phyloP scores from a whole-genome alignment of 768 basidiomycete genomes.

The Tylopilus subfusipes region DNA sequence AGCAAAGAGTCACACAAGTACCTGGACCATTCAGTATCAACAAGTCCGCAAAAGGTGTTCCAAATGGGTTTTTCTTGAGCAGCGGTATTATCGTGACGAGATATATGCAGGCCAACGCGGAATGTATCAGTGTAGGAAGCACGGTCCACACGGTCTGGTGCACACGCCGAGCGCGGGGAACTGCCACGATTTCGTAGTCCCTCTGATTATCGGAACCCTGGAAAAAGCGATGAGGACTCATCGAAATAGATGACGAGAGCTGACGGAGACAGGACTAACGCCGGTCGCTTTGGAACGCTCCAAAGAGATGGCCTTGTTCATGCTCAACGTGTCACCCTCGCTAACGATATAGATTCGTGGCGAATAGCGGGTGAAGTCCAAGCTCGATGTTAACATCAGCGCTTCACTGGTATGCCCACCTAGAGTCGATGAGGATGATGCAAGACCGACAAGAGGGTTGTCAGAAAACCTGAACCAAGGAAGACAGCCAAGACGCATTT shows the following conservation, averaged over 20 bases:
- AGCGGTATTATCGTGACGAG: conserved; percentile 56
- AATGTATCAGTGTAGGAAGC: conserved; percentile 58
- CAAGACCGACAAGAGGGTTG: not conserved
- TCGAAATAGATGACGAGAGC: not conserved
- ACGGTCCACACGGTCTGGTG: conserved; percentile 76
- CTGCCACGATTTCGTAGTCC: conserved; percentile 51
- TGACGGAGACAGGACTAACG: conserved; percentile 11
- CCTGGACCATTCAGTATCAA: conserved; percentile 94
- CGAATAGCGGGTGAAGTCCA: conserved; percentile 74
- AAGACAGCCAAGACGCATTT: conserved; percentile 72
- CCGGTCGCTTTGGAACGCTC: conserved; percentile 42
- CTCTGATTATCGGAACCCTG: conserved; percentile 3
- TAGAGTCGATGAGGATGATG: conserved; percentile 30
- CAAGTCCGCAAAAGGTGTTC: conserved; percentile 57
- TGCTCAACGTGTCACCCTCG: conserved; percentile 77
- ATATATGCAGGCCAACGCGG: conserved; percentile 60
- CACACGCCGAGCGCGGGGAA: conserved; percentile 87
- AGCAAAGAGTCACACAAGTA: conserved; percentile 79
- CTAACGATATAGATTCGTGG: conserved; percentile 80
- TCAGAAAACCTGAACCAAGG: conserved; percentile 79
- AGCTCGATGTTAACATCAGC: conserved; percentile 60
- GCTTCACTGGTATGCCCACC: conserved; percentile 96
- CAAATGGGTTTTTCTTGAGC: conserved; percentile 16
- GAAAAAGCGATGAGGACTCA: conserved; percentile 8
- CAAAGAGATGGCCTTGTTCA: conserved; percentile 60